These are phyloP conservation scores for Panaeolus cyanescens DNA, from an alignment of 768 basidiomycete species.

Conservation along the genomic window DNA sequence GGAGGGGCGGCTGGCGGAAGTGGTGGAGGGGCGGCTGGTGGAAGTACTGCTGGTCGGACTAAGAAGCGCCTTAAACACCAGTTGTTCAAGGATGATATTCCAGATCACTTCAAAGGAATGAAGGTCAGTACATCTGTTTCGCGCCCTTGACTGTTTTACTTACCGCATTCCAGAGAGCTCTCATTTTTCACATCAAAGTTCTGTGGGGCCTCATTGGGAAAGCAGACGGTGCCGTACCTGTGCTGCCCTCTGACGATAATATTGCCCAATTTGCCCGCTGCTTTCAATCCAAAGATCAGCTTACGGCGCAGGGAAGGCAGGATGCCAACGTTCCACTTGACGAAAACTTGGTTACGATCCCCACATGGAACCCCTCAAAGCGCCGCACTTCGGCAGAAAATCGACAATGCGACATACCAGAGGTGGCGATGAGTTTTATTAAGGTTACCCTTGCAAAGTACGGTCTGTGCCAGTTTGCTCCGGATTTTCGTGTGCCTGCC, in stretches of 20 bases:
- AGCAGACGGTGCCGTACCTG: not conserved
- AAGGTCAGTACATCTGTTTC: not conserved
- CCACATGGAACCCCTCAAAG: not conserved
- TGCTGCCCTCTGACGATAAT: not conserved
- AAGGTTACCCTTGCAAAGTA: not conserved
- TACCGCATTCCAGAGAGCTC: not conserved
- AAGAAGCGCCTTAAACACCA: conserved; percentile 12
- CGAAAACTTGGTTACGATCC: not conserved
- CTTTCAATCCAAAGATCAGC: not conserved
- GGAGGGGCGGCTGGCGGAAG: no score
- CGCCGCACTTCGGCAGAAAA: not conserved
- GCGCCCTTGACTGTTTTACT: not conserved
- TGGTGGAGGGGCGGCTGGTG: no score
- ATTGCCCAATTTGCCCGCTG: not conserved
- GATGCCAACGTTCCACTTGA: not conserved
- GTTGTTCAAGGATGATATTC: not conserved
- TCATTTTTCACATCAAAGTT: conserved; percentile 2
- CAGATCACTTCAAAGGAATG: not conserved
- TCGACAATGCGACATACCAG: not conserved
- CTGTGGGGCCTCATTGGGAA: conserved; percentile 1
- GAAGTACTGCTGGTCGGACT: no score
- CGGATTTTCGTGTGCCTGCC: not conserved
- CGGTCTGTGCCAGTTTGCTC: not conserved
- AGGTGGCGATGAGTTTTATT: not conserved
- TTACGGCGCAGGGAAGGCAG: not conserved